Base-by-base conservation (phyloP, 441 rosid genomes). In the Adansonia madagascariensis region DNA sequence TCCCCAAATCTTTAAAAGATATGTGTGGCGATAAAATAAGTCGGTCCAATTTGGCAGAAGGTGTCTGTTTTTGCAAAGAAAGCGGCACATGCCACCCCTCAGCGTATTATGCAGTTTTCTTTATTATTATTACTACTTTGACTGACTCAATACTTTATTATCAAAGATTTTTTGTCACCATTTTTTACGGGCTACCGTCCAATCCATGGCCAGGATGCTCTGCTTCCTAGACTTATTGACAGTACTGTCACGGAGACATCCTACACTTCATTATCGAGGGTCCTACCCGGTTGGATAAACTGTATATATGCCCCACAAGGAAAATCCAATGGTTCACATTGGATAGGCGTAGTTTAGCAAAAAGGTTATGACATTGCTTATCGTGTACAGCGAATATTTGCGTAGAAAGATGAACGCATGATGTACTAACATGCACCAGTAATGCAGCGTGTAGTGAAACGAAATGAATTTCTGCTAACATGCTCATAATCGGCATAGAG, bases 111-210 rank as follows among this genome's bases (percentile, higher is more conserved):
- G 70, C 11, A 62, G 22, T 75, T 63, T 56, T 8, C 68, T 63
- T 17, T 31, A 9, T 27, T 70, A 50, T 47, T 27, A 50, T 27
- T 20, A 9, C 44, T 62, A 44, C 49, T 44, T 35, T 63, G 17
- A 64, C 69, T 64, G 66, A 62, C 66, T 64, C 47, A 15, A 4
- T 10, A 4, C 5, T 53, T 50, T 50, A 22, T 62, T 24, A 22
- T 60, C 22, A 20, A 6, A 18, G 73, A 11, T 71, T 27, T 49
- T 18, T 49, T 61, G 12, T 46, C 47, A 4, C 59, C 71, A 9
- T 52, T 7, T 55, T 72, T 72, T 35, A 55, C 64, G 75, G 75
- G 75, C 75, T 39, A 71, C 75, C 4, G 1, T 53, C 75, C 62
- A 35, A 4, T 27, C 24, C 56, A 70, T 27, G 53, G 15, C 43